Base-by-base conservation (phyloP, 257 asterid genomes). In the Fraxinus excelsior region DNA sequence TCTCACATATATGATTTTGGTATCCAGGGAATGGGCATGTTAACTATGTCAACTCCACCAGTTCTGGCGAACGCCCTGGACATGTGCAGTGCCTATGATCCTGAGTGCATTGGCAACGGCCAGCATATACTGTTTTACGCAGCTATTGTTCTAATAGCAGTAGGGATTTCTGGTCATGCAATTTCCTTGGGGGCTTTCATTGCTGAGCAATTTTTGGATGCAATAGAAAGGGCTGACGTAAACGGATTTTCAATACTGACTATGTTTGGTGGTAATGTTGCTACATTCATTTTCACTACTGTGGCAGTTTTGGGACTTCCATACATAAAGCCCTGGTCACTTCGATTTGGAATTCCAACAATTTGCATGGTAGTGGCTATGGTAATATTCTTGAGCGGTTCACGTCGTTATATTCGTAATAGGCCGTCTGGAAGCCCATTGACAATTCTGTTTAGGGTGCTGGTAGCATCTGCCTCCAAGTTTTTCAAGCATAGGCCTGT, bases 31-130 rank as follows among this genome's bases (percentile, higher is more conserved):
- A 72, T 83, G 81, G 81, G 83, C 3, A 49, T 83, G 4, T 49
- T 79, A 70, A 25, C 81, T 67, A 67, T 83, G 79, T 83, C 83
- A 32, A 83, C 81, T 28, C 86, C 81, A 37, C 86, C 83, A 2
- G 74, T 76, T 21, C 79, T 83, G 12, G 71, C 84, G n/a, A 76
- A 56, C 65, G 7, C 44, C 31, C 75, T 74, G 16, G 67, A 71
- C 29, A 76, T 74, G 6, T 83, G 86, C 73, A 69, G 44, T 28
- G 56, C 71, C 35, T 78, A 82, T 53, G 80, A 71, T 65, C 80
- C 85, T 11, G 78, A 78, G 56, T 82, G 81, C 71, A 76, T 79
- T 51, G 81, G 86, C 37, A 46, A 76, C 75, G 26, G 49, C 11
- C 86, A 83, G 40, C 78, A 16, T 40, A 56, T 53, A 25, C 71